Percentiles rank a stretch among this genome's conserved stretches.
phyloP scores from a whole-genome alignment of 2,329 filamentous ascomycete species.

The Rhinocladiella mackenziei region DNA sequence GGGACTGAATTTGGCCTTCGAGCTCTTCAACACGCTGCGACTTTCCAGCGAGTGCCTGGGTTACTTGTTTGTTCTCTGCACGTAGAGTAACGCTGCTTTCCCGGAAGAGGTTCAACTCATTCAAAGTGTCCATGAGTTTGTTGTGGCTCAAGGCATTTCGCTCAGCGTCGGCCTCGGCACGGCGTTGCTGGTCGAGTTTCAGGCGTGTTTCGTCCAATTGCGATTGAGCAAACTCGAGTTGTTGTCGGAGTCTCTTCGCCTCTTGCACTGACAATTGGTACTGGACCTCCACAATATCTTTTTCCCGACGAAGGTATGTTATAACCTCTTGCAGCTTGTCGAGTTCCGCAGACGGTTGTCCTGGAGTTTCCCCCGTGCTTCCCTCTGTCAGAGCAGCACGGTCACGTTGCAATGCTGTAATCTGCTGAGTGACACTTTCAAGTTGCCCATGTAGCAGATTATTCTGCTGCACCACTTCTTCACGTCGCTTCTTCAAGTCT shows the following conservation, averaged over 20 bases:
- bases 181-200: conserved; percentile 86
- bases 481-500: conserved; percentile 72
- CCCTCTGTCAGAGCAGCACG: conserved; percentile 57
- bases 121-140: conserved; percentile 89
- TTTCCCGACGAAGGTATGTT: conserved; percentile 85
- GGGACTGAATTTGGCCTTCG: conserved; percentile 69
- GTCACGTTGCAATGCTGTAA: conserved; percentile 72
- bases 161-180: conserved; percentile 67
- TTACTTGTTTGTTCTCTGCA: conserved; percentile 75
- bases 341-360: conserved; percentile 54
- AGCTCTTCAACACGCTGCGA: conserved; percentile 70
- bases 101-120: conserved; percentile 91
- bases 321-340: conserved; percentile 87
- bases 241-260: conserved; percentile 80
- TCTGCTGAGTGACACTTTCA: conserved; percentile 75
- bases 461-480: conserved; percentile 85
- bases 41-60: conserved; percentile 71
- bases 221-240: conserved; percentile 78
- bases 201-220: conserved; percentile 86
- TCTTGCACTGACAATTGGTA: conserved; percentile 86
- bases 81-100: conserved; percentile 91
- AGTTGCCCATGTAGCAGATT: conserved; percentile 84
- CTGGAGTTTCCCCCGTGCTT: conserved; percentile 43
- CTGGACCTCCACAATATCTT: conserved; percentile 97
- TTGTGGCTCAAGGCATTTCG: conserved; percentile 74